Conservation (phyloP, 352 stramenopile genomes). For the Pythium apleroticum region DNA sequence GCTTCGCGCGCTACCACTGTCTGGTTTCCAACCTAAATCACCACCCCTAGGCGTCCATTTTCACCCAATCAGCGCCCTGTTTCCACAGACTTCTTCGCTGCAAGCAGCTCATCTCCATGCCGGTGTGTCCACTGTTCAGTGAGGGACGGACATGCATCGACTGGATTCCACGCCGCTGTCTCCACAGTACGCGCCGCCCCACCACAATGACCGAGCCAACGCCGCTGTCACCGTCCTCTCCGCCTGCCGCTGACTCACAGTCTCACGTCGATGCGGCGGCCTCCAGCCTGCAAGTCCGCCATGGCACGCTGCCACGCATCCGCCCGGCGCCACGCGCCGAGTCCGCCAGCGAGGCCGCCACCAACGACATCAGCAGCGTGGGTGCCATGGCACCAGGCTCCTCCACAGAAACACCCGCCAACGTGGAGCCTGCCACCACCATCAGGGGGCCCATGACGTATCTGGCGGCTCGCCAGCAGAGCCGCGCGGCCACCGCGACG, state of each 20-base stretch:
- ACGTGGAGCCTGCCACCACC: neutral
- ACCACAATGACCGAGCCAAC: neutral
- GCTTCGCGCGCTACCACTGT: too few relatives aligned
- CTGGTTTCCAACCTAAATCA: too few relatives aligned
- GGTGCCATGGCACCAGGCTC: neutral
- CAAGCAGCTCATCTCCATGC: neutral
- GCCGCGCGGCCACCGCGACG: neutral
- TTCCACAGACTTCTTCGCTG: neutral
- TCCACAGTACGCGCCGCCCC: too few relatives aligned
- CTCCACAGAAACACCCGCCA: neutral
- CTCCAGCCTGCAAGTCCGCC: neutral
- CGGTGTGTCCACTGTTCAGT: neutral
- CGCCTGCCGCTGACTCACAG: neutral
- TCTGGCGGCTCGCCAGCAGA: neutral
- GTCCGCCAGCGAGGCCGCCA: neutral
- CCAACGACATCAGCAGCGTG: slow-evolving; percentile 4
- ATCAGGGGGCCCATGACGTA: neutral
- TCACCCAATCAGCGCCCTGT: neutral
- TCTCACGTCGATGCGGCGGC: neutral
- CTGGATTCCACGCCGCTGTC: too few relatives aligned
- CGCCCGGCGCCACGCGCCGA: neutral
- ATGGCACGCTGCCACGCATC: neutral
- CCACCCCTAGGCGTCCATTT: too few relatives aligned
- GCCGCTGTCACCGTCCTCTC: neutral
- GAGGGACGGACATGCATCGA: neutral